Base-by-base conservation (phyloP, 176 grass and related monocot species). In the Dendrocalamus sinicus region DNA sequence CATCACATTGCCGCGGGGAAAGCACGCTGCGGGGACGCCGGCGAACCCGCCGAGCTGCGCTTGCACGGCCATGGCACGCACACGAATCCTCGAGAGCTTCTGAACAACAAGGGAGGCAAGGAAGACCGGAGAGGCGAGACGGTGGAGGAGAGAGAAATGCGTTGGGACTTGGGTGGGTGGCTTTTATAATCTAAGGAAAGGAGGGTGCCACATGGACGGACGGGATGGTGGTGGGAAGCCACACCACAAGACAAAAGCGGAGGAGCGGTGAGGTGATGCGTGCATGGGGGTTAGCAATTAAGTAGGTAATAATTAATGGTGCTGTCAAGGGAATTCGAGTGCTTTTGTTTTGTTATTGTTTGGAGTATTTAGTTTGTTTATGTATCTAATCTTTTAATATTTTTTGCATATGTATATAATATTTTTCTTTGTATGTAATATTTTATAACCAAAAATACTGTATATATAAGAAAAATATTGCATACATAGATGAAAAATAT, bases 21-120 rank as follows among this genome's bases (percentile, higher is more conserved):
- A 6, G 76, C 30, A 86, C 84, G 19, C 32, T 13, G 28, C 4
- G 22, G 70, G 5, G 5, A 15, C 65, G 12, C 73, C 87, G 11
- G 71, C 67, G 9, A 84, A 41, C n/a, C 84, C 57, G 20, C 82
- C 71, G 41, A 83, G 76, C 64, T 88, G 90, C 72, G 92, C 87
- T 35, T 88, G 87, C 54, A 94, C 88, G 17, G 92, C 92, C 90
- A 94, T 94, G 30, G 22, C 55, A 41, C 62, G 13, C 6, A 11
- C 0, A 45, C 8, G 55, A 58, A 43, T 14, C 20, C 50, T 47
- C 11, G 10, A 1, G 46, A 47, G 46, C 46, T 47, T 12, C 9
- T 47, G 2, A 12, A 47, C 53, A 58, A 39, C 37, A 39, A 39
- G 4, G 59, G 12, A 61, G 10, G 4, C 3, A 11, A 5, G 9